These are phyloP conservation scores for Urostyla sp. DNA, from an alignment of 73 alveolate genomes.

Conservation along the genomic window DNA sequence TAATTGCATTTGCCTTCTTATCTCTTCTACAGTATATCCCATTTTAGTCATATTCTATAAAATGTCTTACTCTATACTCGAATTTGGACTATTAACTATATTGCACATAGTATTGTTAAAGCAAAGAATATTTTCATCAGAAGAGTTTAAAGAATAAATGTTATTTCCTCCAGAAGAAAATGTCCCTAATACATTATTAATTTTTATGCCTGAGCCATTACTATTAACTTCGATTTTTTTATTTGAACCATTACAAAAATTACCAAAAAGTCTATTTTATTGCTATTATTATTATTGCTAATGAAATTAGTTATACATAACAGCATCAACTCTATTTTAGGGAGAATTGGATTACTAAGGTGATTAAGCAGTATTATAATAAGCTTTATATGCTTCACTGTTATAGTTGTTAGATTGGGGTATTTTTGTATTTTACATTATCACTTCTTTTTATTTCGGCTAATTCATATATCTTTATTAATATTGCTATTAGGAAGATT, in stretches of 20 bases:
- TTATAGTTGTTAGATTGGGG: conserved; percentile 19
- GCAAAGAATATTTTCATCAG: no score
- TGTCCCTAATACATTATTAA: no score
- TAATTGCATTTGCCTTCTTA: no score
- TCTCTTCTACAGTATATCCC: no score
- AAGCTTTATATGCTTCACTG: conserved; percentile 49
- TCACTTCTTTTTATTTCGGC: background rate
- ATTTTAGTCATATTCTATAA: no score
- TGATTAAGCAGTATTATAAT: conserved; percentile 36
- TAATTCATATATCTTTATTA: conserved; percentile 13
- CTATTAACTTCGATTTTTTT: background rate
- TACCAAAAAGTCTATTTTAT: conserved; percentile 21
- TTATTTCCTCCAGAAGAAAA: no score
- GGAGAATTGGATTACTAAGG: conserved; percentile 39
- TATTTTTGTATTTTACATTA: background rate
- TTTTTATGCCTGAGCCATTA: background rate
- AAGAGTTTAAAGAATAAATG: no score
- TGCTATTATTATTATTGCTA: conserved; percentile 7
- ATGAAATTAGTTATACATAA: background rate
- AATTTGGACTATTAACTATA: no score
- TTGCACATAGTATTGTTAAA: no score
- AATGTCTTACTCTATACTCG: no score
- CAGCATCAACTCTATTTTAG: conserved; percentile 41
- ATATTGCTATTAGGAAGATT: conserved; percentile 8
- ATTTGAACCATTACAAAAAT: conserved; percentile 13